phyloP scores from a whole-genome alignment of 2,329 filamentous ascomycete species.

The Periconia sp. region DNA sequence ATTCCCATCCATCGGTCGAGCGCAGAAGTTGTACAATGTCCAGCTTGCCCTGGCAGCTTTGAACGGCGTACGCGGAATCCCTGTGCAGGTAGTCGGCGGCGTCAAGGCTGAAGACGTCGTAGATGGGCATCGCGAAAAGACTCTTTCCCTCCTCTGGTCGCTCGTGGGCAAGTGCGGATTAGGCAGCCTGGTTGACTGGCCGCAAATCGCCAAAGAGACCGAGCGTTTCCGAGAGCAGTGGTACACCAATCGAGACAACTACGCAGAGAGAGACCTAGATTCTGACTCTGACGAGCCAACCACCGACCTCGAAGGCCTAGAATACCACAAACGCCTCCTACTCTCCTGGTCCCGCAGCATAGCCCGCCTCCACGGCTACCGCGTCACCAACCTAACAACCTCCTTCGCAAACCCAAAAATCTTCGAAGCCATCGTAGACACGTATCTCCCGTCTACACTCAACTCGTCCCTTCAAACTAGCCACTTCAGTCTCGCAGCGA shows the following conservation, averaged over 20 bases:
- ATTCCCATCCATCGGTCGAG: constrained; percentile 60
- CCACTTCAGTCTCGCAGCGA: constrained; percentile 35
- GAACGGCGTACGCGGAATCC: constrained; percentile 49
- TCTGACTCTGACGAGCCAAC: constrained; percentile 35
- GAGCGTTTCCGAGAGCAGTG: constrained; percentile 46
- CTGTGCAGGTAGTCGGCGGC: constrained; percentile 47
- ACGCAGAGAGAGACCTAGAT: constrained; percentile 38
- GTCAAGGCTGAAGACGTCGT: constrained; percentile 65
- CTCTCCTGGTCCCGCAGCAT: constrained; percentile 63
- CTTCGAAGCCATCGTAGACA: constrained; percentile 62
- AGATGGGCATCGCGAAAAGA: constrained; percentile 69
- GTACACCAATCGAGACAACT: constrained; percentile 36
- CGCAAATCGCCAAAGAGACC: constrained; percentile 60
- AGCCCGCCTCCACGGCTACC: constrained; percentile 53
- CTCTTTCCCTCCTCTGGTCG: constrained; percentile 65
- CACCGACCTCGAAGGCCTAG: constrained; percentile 33
- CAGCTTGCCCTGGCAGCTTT: constrained; percentile 63
- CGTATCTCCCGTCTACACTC: constrained; percentile 53
- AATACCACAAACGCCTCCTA: constrained; percentile 52
- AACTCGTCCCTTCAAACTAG: constrained; percentile 6
- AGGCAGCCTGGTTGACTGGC: constrained; percentile 60
- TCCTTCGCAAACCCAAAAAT: constrained; percentile 62
- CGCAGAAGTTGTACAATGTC: constrained; percentile 66
- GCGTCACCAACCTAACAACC: constrained; percentile 62
- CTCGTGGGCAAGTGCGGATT: constrained; percentile 65